Conservation (phyloP, 2,329 filamentous ascomycete species). For the Penicillium sp. region DNA sequence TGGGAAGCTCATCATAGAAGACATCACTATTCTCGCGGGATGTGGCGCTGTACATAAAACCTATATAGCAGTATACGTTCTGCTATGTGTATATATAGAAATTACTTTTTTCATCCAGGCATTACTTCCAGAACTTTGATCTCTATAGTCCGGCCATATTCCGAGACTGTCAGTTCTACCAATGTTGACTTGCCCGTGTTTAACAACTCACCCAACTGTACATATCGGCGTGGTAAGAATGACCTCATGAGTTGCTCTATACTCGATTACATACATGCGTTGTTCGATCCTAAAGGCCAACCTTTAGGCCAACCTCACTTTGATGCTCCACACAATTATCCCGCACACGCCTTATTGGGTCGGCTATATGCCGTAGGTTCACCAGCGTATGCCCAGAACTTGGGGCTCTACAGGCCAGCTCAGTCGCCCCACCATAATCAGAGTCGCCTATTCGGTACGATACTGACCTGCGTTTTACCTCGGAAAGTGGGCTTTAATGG, state of each 20-base stretch:
- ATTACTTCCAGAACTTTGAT: background rate
- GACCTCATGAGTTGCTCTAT: background rate
- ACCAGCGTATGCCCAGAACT: background rate
- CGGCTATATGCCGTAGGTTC: constrained; percentile 11
- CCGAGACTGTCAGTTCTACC: background rate
- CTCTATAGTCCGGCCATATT: too few relatives aligned
- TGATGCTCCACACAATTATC: background rate
- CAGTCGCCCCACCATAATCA: background rate
- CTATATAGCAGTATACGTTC: background rate
- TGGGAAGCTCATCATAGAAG: background rate
- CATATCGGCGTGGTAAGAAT: constrained; percentile 23
- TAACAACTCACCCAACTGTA: constrained; percentile 17
- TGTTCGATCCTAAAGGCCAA: background rate
- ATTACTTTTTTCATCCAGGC: background rate
- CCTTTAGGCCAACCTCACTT: background rate
- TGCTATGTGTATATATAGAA: background rate
- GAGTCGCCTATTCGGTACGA: constrained; percentile 14
- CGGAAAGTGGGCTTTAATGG: constrained; percentile 7
- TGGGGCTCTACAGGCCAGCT: background rate
- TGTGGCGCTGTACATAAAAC: background rate
- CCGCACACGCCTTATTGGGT: constrained; percentile 1
- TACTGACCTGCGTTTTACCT: constrained; percentile 7
- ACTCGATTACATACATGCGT: background rate
- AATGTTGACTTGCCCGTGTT: background rate
- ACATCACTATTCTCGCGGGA: background rate